Conservation (phyloP, 2,329 filamentous ascomycete species). For the Stachybotrys chlorohalonatus region DNA sequence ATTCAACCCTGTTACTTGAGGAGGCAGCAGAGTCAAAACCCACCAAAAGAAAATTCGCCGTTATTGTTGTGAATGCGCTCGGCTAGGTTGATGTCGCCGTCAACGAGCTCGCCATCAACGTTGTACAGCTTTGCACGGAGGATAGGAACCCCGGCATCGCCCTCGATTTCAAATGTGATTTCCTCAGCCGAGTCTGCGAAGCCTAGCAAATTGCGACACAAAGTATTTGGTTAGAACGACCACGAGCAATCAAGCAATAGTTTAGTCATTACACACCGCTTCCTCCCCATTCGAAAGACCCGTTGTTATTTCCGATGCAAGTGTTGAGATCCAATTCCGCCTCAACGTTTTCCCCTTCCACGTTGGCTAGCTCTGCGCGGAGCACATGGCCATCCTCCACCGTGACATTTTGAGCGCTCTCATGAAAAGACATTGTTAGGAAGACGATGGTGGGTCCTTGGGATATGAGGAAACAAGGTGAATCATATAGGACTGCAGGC, state of each 20-base stretch:
- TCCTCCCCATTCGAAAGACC: conserved; percentile 36
- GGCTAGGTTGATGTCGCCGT: conserved; percentile 43
- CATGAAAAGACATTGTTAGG: conserved; percentile 30
- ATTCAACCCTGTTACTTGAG: no score
- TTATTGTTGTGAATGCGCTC: conserved; percentile 45
- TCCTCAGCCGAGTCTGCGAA: conserved; percentile 38
- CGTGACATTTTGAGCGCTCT: conserved; percentile 32
- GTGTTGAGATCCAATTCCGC: conserved; percentile 39
- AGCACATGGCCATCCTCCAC: conserved; percentile 43
- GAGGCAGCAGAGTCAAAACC: conserved; percentile 2
- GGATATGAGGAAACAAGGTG: no score
- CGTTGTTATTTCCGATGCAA: conserved; percentile 41
- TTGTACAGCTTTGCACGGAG: conserved; percentile 40
- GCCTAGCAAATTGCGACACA: conserved; percentile 10
- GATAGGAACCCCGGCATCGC: conserved; percentile 37
- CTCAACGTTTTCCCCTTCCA: conserved; percentile 32
- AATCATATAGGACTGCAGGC: no score
- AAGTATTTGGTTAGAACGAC: neutral
- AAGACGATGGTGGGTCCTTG: no score
- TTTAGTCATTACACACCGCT: conserved; percentile 8
- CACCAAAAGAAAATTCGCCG: conserved; percentile 32
- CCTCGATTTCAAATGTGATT: conserved; percentile 40
- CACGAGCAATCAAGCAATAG: neutral
- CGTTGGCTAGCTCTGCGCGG: conserved; percentile 27
- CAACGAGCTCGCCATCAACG: conserved; percentile 28